phyloP scores from a whole-genome alignment of 2,329 filamentous ascomycete species.

The Zymoseptoria pseudotritici region DNA sequence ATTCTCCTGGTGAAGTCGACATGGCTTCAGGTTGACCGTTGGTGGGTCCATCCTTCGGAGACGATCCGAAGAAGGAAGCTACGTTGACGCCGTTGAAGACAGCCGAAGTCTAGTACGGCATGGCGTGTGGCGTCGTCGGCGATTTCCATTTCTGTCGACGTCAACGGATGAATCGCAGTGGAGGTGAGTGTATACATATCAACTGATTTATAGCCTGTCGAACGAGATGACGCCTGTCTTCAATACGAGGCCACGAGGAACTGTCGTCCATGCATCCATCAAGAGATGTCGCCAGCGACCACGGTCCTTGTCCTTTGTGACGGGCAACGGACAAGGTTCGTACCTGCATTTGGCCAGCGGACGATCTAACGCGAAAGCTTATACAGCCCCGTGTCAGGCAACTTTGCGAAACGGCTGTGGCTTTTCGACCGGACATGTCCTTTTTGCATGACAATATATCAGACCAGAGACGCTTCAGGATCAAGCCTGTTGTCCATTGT shows the following conservation, averaged over 20 bases:
- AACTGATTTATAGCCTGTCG: background rate
- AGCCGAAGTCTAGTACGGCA: background rate
- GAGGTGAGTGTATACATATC: background rate
- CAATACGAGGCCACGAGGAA: background rate
- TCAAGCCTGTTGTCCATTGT: background rate
- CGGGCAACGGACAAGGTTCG: background rate
- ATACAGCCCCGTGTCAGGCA: background rate
- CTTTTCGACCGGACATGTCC: background rate
- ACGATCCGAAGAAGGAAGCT: background rate
- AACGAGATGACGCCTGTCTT: background rate
- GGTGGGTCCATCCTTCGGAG: background rate
- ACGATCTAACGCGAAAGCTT: background rate
- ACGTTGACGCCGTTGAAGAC: background rate
- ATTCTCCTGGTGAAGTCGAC: background rate
- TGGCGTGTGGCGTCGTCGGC: too few relatives aligned
- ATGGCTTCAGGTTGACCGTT: background rate
- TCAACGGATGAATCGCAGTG: background rate
- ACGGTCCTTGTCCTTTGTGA: background rate
- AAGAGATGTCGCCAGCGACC: background rate
- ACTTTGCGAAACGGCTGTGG: too few relatives aligned
- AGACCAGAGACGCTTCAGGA: too few relatives aligned
- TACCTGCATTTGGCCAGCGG: background rate
- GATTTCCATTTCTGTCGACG: background rate
- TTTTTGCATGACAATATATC: background rate
- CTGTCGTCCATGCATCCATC: background rate